Evolutionary conservation across 2,329 filamentous ascomycete species (phyloP), one percentile per base, ranked within the genome.

Genomic region (Ophiostoma novo-ulmi): DNA sequence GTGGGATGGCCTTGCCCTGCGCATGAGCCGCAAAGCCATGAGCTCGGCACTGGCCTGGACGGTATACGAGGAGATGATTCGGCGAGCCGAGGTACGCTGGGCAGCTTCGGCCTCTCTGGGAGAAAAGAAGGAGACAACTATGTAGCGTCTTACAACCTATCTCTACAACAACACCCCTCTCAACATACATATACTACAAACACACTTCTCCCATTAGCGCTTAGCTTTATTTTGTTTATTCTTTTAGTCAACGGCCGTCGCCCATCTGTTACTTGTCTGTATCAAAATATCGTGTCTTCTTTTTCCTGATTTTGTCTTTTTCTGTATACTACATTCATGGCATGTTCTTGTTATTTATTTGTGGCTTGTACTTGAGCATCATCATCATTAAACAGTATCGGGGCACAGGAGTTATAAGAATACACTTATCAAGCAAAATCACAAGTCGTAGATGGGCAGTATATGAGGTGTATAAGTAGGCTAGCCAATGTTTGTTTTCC

Each of bases 31-130:
- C 75, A 99, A 99, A 80, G 94, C 93, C 5, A 81, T 97, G 64
- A 97, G 94, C 79, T 94, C 91, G 69, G 95, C 95, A n/a, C 84
- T 98, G 75, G 94, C 94, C 8, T 99, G 95, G 95, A 98, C 94
- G 11, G 85, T 97, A 58, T 99, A 99, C 77, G 95, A 99, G 81
- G 94, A 97, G 79, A 80, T 97, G 75, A 90, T 98, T 73, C 83
- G 94, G 72, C 85, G 91, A 75, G 91, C 90, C 26, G 82, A 84
- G 74, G 75, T 75, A 36, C 78, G 78, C 6, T 79, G 78, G 77
- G 66, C 72, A 31, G 31, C 36, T 3, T 65, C 63, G 63, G 63
- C 35, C 35, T 20, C 61, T 14, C 6, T 65, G 2, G 63, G 36
- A 7, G 26, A 26, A 20, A 38, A 64, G 35, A 65, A 65, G 36